Conservation (phyloP, 495 filamentous ascomycete species). For the Daldinia vernicosa region DNA sequence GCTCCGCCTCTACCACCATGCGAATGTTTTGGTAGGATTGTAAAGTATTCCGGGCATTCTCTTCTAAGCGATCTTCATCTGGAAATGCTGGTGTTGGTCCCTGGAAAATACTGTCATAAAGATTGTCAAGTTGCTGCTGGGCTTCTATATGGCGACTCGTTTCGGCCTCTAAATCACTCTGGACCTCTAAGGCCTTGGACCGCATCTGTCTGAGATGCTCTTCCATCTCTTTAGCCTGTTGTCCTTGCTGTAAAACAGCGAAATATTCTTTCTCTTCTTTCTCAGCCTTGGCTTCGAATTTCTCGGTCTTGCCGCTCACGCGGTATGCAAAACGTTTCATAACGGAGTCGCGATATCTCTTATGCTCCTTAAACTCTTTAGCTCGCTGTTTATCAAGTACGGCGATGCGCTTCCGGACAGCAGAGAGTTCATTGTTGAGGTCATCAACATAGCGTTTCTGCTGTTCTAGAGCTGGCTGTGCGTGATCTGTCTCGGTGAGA, state of each 20-base stretch:
- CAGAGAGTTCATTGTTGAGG: slow-evolving; percentile 47
- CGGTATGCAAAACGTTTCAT: slow-evolving; percentile 57
- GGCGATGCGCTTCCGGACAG: slow-evolving; percentile 30
- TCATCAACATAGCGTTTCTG: slow-evolving; percentile 51
- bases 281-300: slow-evolving; percentile 52
- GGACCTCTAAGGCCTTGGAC: slow-evolving; percentile 36
- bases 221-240: slow-evolving; percentile 49
- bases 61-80: slow-evolving; percentile 56
- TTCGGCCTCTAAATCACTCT: slow-evolving; percentile 39
- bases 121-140: slow-evolving; percentile 50
- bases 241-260: slow-evolving; percentile 53
- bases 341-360: slow-evolving; percentile 57
- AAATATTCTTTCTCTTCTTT: slow-evolving; percentile 63
- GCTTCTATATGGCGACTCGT: slow-evolving; percentile 45
- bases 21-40: slow-evolving; percentile 42
- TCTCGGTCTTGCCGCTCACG: slow-evolving; percentile 52
- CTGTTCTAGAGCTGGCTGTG: slow-evolving; percentile 49
- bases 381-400: slow-evolving; percentile 44
- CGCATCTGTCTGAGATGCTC: slow-evolving; percentile 44
- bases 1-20: slow-evolving; percentile 36
- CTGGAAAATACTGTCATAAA: slow-evolving; percentile 56
- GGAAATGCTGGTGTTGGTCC: slow-evolving; percentile 58
- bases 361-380: slow-evolving; percentile 58
- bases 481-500: slow-evolving; percentile 56
- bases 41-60: slow-evolving; percentile 7